Evolutionary conservation across 805 yeast genomes (phyloP).

Genomic region (Hanseniaspora mollemarum): DNA sequence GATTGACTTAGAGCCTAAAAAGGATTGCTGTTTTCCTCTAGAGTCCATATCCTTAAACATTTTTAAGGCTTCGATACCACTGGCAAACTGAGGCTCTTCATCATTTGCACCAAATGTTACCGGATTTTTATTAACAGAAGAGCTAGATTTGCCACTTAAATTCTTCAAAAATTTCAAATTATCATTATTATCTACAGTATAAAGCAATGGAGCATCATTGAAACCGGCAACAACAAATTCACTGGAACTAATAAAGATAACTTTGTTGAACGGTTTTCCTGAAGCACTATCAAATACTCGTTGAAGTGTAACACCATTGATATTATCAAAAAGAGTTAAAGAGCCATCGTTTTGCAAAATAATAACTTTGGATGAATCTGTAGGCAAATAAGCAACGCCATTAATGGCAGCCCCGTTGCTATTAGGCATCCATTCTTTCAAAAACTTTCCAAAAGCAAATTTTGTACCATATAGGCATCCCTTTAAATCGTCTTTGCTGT

Average conservation of each 20-base stretch:
- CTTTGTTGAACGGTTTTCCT: constrained; percentile 66
- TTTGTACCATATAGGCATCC: constrained; percentile 80
- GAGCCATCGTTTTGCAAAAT: constrained; percentile 37
- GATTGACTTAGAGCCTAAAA: constrained; percentile 26
- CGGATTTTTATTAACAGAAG: constrained; percentile 6
- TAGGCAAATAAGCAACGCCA: constrained; percentile 68
- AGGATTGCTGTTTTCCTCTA: constrained; percentile 50
- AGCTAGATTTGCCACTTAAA: constrained; percentile 39
- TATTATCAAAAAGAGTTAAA: constrained; percentile 9
- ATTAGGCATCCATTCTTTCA: constrained; percentile 62
- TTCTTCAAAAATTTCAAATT: constrained; percentile 52
- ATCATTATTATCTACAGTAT: constrained; percentile 51
- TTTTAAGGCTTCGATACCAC: constrained; percentile 68
- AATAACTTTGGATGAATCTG: constrained; percentile 73
- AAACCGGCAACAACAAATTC: constrained; percentile 81
- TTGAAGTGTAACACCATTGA: constrained; percentile 17
- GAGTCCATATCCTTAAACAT: constrained; percentile 93
- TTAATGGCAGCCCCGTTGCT: constrained; percentile 71
- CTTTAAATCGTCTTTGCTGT: constrained; percentile 39
- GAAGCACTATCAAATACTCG: constrained; percentile 25
- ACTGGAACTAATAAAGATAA: constrained; percentile 56
- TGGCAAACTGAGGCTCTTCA: constrained; percentile 38
- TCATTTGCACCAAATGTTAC: constrained; percentile 39
- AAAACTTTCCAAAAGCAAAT: constrained; percentile 80
- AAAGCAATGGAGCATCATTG: constrained; percentile 81